A percentile compares a stretch with the other conserved stretches of the same genome.
Evolutionary conservation across 345 rosid species (phyloP).

Genomic region (Syzygium aromaticum): DNA sequence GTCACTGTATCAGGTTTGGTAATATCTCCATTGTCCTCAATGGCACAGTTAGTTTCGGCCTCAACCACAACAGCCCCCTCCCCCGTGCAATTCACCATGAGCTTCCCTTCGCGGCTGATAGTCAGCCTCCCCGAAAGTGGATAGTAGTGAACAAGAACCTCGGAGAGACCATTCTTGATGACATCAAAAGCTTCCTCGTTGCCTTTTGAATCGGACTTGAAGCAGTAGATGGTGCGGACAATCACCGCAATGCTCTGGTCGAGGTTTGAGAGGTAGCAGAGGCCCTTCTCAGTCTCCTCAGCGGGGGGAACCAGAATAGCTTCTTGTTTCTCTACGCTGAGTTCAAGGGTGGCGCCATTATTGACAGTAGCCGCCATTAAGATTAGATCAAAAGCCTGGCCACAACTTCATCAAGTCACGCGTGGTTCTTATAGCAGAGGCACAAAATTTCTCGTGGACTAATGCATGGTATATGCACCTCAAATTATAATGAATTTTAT

Average conservation of each 20-base stretch:
- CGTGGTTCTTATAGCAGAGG: neutral
- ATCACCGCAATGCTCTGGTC: conserved; percentile 84
- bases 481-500: neutral
- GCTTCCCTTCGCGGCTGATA: conserved; percentile 68
- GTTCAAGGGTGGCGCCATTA: conserved; percentile 16
- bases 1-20: conserved; percentile 54
- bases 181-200: conserved; percentile 56
- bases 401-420: neutral
- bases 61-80: conserved; percentile 87
- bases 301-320: conserved; percentile 44
- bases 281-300: conserved; percentile 53
- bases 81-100: conserved; percentile 61
- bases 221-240: conserved; percentile 74
- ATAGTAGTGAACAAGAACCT: conserved; percentile 60
- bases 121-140: conserved; percentile 72
- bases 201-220: conserved; percentile 49
- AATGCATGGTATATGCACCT: neutral
- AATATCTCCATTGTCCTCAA: conserved; percentile 45
- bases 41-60: conserved; percentile 56
- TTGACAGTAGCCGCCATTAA: neutral
- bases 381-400: neutral
- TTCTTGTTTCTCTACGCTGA: conserved; percentile 20
- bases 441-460: neutral
- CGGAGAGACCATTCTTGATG: conserved; percentile 53
- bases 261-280: conserved; percentile 68